A percentile compares a stretch with the other conserved stretches of the same genome.
Evolutionary conservation across 2,329 filamentous ascomycete species (phyloP).

Genomic region (Aspergillus ibericus): DNA sequence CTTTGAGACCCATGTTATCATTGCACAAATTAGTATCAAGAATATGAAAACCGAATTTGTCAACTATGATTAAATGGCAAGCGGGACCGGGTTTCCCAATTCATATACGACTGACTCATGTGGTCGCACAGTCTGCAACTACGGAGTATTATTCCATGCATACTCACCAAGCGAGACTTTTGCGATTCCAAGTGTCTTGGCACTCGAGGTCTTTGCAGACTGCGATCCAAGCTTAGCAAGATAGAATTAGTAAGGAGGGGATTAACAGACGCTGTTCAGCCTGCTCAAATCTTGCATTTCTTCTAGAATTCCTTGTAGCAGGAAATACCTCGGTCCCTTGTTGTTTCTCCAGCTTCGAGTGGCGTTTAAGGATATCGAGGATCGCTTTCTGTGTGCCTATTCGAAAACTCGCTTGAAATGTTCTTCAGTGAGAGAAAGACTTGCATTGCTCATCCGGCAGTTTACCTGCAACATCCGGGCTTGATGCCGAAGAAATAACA

Average conservation of each 20-base stretch:
- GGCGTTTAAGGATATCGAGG: conserved; percentile 22
- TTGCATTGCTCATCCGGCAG: neutral
- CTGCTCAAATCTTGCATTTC: conserved; percentile 27
- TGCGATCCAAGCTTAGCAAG: conserved; percentile 7
- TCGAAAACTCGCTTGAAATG: too few species aligned
- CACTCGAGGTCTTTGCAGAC: conserved; percentile 26
- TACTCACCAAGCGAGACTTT: conserved; percentile 18
- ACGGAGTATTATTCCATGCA: neutral
- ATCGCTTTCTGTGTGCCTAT: conserved; percentile 13
- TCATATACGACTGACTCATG: neutral
- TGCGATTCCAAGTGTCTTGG: neutral
- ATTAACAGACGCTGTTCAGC: conserved; percentile 32
- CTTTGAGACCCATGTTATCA: too few species aligned
- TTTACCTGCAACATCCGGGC: conserved; percentile 3
- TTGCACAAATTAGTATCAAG: too few species aligned
- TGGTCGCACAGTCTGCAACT: neutral
- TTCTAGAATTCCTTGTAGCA: conserved; percentile 26
- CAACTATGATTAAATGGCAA: too few species aligned
- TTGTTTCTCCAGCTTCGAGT: conserved; percentile 25
- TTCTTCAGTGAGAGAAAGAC: neutral
- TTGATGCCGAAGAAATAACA: neutral
- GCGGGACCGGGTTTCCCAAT: neutral
- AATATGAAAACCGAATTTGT: too few species aligned
- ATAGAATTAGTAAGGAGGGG: neutral
- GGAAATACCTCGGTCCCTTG: conserved; percentile 23